phyloP scores from a whole-genome alignment of 1,139 yeast species.

The Arxiozyma telluris region DNA sequence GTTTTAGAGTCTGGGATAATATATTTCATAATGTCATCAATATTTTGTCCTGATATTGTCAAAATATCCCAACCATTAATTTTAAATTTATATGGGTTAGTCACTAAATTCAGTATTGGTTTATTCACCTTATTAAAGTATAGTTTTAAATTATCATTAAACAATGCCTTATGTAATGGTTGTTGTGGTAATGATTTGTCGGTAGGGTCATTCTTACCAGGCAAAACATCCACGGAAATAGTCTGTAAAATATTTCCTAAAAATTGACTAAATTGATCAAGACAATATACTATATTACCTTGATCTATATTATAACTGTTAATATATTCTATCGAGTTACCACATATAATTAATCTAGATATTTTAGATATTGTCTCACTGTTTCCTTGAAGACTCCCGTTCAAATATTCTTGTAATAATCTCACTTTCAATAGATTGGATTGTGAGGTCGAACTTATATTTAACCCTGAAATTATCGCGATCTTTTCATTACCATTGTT shows the following conservation, averaged over 20 bases:
- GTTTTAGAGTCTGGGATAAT: constrained; percentile 32
- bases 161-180: constrained; percentile 69
- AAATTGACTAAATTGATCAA: constrained; percentile 46
- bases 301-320: constrained; percentile 18
- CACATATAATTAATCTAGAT: constrained; percentile 58
- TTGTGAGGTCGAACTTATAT: constrained; percentile 39
- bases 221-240: constrained; percentile 68
- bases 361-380: constrained; percentile 32
- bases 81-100: constrained; percentile 73
- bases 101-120: constrained; percentile 38
- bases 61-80: constrained; percentile 48
- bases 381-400: constrained; percentile 50
- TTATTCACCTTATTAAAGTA: constrained; percentile 37
- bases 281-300: constrained; percentile 20
- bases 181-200: constrained; percentile 84
- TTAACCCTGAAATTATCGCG: constrained; percentile 70
- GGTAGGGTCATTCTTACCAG: constrained; percentile 79
- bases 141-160: constrained; percentile 39
- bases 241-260: constrained; percentile 49
- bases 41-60: constrained; percentile 79
- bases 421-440: constrained; percentile 43
- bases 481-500: constrained; percentile 29
- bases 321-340: constrained; percentile 52
- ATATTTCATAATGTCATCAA: constrained; percentile 68
- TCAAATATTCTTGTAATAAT: constrained; percentile 59